These are phyloP conservation scores for Ganoderma lucidum DNA, from an alignment of 1,284 basidiomycete species.

Conservation along the genomic window DNA sequence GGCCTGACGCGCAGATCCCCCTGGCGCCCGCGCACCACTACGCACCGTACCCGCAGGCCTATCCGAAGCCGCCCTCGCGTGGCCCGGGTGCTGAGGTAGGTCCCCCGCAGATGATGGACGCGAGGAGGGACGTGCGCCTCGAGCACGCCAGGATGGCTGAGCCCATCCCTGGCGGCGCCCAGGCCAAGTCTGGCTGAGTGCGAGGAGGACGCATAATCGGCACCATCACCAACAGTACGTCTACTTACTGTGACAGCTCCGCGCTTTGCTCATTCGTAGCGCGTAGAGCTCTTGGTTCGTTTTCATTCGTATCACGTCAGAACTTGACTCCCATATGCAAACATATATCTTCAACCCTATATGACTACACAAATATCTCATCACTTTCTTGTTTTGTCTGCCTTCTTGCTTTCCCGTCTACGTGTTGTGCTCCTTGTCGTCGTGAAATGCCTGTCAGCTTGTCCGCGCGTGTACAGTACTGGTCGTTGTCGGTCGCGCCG, in stretches of 20 bases:
- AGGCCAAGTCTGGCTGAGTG: constrained; percentile 31
- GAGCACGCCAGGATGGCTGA: constrained; percentile 35
- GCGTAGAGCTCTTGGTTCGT: constrained; percentile 14
- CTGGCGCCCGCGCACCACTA: constrained; percentile 42
- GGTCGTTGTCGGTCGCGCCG: constrained; percentile 13
- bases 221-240: constrained; percentile 18
- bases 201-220: constrained; percentile 1
- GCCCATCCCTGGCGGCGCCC: constrained; percentile 28
- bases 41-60: constrained; percentile 42
- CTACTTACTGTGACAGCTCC: constrained; percentile 13
- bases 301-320: constrained; percentile 1
- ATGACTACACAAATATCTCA: constrained; percentile 11
- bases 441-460: constrained; percentile 9
- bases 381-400: constrained; percentile 2
- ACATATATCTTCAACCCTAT: not conserved
- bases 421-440: constrained; percentile 19
- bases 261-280: constrained; percentile 18
- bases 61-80: constrained; percentile 34
- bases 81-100: constrained; percentile 26
- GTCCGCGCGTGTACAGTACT: constrained; percentile 15
- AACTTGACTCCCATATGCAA: constrained; percentile 3
- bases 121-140: constrained; percentile 33
- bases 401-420: constrained; percentile 18
- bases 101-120: constrained; percentile 31
- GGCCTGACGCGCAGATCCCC: constrained; percentile 50